Base-by-base conservation (phyloP, 2,329 filamentous ascomycete genomes). In the Fusarium denticulatum region DNA sequence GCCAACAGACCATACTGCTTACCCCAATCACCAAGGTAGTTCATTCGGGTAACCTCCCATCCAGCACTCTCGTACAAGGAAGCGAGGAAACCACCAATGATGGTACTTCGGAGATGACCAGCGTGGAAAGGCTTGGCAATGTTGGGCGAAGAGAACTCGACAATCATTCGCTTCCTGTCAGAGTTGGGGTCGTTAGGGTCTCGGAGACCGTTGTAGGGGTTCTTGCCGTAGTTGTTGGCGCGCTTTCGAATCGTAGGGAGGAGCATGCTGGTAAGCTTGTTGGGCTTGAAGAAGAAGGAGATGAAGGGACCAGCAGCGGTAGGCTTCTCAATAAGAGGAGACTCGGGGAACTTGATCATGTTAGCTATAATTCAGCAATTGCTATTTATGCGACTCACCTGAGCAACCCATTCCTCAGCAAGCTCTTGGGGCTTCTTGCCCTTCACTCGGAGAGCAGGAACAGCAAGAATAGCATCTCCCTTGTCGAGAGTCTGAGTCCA, bases 51-150 rank as follows among this genome's bases (percentile, higher is more conserved):
- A 1, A 94, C 91, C 40, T 95, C 90, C 92, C 92, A 95, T 56
- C 92, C 93, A 39, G 90, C 90, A 37, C 85, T 85, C 76, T 92
- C 87, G 80, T 94, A 93, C 24, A 94, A 83, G 79, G 94, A 94
- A 28, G 91, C 85, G 45, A 95, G 85, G 83, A 94, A 95, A 43
- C 92, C 92, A 55, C 93, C 93, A 69, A 95, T 94, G 79, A 95
- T 94, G 42, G 93, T 95, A 76, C 90, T 93, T 78, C 93, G 88
- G 77, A 95, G 85, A 81, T 95, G 93, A 18, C 92, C 92, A 43
- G 92, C 93, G 79, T 94, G 92, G 85, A 95, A 95, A 30, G 92
- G 93, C 83, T 96, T 96, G 50, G 94, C 94, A 67, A 96, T 95
- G 81, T 96, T 96, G 57, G 94, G 94, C 13, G 92, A 95, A 13